A percentile compares a stretch with the other conserved stretches of the same genome.
Conservation (phyloP, 116 monocot genomes). For the Dioscorea cayenensis region DNA sequence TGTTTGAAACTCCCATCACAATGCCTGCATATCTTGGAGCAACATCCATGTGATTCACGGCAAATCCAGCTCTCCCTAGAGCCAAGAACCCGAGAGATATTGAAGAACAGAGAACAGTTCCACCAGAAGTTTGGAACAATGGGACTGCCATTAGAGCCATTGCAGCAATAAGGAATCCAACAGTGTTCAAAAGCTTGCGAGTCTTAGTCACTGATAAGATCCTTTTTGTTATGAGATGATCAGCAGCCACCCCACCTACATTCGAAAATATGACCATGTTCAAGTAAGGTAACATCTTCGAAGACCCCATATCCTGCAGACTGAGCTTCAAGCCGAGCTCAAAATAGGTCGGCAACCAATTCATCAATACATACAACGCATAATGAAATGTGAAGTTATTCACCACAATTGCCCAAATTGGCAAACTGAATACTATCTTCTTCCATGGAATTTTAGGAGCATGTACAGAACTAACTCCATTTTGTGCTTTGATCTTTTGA, state of each 20-base stretch:
- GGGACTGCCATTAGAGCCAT: constrained; percentile 37
- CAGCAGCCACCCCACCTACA: constrained; percentile 37
- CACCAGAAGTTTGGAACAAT: constrained; percentile 17
- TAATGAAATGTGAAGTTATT: constrained; percentile 56
- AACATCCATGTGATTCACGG: constrained; percentile 48
- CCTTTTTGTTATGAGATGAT: constrained; percentile 31
- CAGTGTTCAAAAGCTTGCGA: constrained; percentile 35
- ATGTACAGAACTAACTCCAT: constrained; percentile 12
- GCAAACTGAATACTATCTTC: constrained; percentile 28
- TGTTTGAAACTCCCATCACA: constrained; percentile 54
- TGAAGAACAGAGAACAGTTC: constrained; percentile 36
- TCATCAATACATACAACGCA: constrained; percentile 51
- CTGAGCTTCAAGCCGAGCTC: constrained; percentile 37
- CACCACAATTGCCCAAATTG: constrained; percentile 45
- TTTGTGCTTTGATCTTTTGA: constrained; percentile 13
- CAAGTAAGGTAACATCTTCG: constrained; percentile 49
- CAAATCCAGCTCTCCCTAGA: constrained; percentile 46
- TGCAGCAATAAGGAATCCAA: constrained; percentile 33
- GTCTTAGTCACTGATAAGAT: constrained; percentile 28
- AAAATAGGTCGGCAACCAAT: constrained; percentile 52
- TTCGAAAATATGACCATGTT: constrained; percentile 57
- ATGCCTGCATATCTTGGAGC: constrained; percentile 48
- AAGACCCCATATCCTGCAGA: constrained; percentile 55
- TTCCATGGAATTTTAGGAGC: constrained; percentile 34
- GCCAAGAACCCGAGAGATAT: constrained; percentile 48